Evolutionary conservation across 2,329 filamentous ascomycete species (phyloP), one percentile per base, ranked within the genome.

Genomic region (Colletotrichum musicola): DNA sequence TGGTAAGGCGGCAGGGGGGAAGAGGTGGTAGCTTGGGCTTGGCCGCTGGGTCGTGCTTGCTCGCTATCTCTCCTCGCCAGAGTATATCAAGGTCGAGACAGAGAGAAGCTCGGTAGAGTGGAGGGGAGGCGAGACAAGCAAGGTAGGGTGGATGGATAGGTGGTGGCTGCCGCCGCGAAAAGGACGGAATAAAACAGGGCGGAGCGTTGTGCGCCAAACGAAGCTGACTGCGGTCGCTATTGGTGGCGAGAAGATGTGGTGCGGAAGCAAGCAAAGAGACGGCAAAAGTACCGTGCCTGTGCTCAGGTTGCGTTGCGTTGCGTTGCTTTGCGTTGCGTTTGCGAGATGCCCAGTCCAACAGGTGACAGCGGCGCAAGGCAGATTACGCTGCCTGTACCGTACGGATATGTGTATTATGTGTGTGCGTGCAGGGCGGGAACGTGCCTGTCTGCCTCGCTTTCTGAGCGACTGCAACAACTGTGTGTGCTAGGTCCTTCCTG

Each of bases 201-300:
- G 30, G 35, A 51, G 53, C 10, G n/a, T 49, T 49, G 38, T 64
- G 46, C 44, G 53, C 46, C 27, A 20, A 53, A 46, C 35, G 22
- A 46, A 46, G 18, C 44, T 64, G n/a, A 16, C 54, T 65, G 65
- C 54, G 65, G 54, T 59, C 25, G 51, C 64, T 64, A 68, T 65
- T 68, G 61, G 65, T 35, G 65, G 61, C 18, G 18, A 18, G 49
- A 6, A 25, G 22, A 25, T 25, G 22, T 25, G 54, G 16, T 44
- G 55, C 20, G 38, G 35, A 38, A n/a, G 55, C 49, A 62, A 49
- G 38, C 38, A 44, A 44, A 49, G 30, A 38, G 35, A 22, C 12
- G 30, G 12, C 14, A 44, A 49, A 49, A 62, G 53, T 54, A 62
- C 42, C 35, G 38, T 30, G 40, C 55, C 40, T 58, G 55, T 62